Percentiles rank a stretch among this genome's conserved stretches.
Conservation (phyloP, 2,329 filamentous ascomycete species). For the Trichoderma hamatum region DNA sequence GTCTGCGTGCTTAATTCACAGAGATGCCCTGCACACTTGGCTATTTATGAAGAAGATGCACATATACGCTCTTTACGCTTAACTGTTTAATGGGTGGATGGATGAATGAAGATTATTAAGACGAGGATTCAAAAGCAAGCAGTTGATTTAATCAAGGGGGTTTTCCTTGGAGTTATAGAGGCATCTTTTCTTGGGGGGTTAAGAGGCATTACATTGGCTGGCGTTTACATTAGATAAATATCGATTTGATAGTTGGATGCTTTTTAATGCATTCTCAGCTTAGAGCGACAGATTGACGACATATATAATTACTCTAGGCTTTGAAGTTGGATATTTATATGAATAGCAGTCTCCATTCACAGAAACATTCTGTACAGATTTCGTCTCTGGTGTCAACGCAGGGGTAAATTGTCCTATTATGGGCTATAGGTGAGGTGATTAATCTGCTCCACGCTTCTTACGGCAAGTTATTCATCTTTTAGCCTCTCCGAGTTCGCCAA, state of each 20-base stretch:
- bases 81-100: not conserved
- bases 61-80: not conserved
- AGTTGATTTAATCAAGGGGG: not conserved
- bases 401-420: not conserved
- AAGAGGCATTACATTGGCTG: not conserved
- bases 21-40: too few relatives aligned
- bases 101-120: not conserved
- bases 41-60: not conserved
- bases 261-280: not conserved
- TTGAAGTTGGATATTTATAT: not conserved
- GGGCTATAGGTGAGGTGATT: not conserved
- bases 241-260: not conserved
- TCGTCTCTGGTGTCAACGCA: not conserved
- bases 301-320: constrained; percentile 1
- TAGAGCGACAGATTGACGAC: not conserved
- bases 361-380: not conserved
- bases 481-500: constrained; percentile 6
- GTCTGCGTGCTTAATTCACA: too few relatives aligned
- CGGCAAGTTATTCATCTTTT: not conserved
- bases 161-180: not conserved
- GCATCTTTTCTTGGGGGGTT: not conserved
- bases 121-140: not conserved
- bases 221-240: not conserved
- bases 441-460: not conserved
- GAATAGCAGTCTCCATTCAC: not conserved